Evolutionary conservation across 371 early-diverging fungal species (phyloP), one percentile per base, ranked within the genome.

Genomic region (Blastocladiella emersonii): DNA sequence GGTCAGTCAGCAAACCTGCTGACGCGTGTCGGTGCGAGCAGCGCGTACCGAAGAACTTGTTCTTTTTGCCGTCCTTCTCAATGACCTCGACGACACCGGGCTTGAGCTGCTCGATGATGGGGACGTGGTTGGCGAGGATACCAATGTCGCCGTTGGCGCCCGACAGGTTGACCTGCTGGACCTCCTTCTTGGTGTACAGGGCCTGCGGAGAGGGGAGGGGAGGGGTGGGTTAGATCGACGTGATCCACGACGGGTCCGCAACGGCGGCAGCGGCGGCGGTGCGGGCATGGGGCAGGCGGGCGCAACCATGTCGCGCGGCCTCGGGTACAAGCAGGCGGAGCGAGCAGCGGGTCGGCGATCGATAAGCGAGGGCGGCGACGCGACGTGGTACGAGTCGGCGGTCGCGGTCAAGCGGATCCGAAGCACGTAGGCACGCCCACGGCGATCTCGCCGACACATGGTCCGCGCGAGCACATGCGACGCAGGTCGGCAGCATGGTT

Each of bases 111-210:
- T 94, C 91, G 70, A 98, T 89, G 63, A 89, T 85, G 36, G 97
- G 93, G 65, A 97, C 94, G 84, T 98, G 98, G 80, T 90, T 88
- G 71, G 95, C 93, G 57, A 98, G 85, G 69, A 98, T 88, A 93
- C 97, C 98, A 90, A 98, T 90, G 74, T 93, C 94, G 68, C 98
- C 98, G 60, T 91, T 88, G 55, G 89, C 85, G 35, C 93, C 88
- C 57, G 93, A 81, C 74, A 95, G 74, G 81, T 98, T 95, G 71
- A 98, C 94, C 76, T 93, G 95, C 62, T 86, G 83, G 64, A 91
- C 94, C 70, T 84, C 83, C 63, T 73, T 68, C 66, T 82, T 81
- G 74, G 86, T 85, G 78, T 88, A 81, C 60, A 94, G 67, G 64
- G 88, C 70, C 85, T 86, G 63, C 5, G 15, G 19, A 3, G 35